These are phyloP conservation scores for Myxozyma melibiosi DNA, from an alignment of 805 yeast species.

Conservation along the genomic window DNA sequence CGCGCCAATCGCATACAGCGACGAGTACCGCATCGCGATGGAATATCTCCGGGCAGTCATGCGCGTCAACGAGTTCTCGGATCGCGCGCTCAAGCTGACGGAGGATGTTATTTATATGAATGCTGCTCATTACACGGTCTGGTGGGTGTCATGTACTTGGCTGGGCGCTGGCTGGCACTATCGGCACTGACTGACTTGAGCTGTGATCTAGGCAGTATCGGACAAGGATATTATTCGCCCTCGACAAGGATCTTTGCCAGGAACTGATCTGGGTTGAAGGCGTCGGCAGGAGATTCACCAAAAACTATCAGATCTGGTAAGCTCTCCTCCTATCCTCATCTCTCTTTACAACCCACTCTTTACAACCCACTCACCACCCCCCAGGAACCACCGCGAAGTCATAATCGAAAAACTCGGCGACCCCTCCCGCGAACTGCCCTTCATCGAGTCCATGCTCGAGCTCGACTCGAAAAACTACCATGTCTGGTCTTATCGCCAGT, in stretches of 20 bases:
- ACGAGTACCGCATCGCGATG: constrained; percentile 66
- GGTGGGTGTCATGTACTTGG: constrained; percentile 50
- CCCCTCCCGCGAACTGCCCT: constrained; percentile 63
- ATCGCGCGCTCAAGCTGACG: constrained; percentile 71
- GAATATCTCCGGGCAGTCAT: constrained; percentile 64
- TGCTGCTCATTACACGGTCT: constrained; percentile 90
- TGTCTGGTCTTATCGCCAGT: constrained; percentile 90
- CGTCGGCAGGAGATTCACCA: constrained; percentile 73
- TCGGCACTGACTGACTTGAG: too few species aligned
- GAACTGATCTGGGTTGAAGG: constrained; percentile 82
- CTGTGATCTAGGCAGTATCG: constrained; percentile 41
- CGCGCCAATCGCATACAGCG: constrained; percentile 58
- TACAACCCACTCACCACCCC: neutral
- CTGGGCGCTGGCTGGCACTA: neutral
- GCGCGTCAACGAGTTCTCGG: constrained; percentile 61
- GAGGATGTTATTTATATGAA: constrained; percentile 62
- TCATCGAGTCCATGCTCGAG: constrained; percentile 66
- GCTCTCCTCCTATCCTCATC: neutral
- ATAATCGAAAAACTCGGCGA: constrained; percentile 23
- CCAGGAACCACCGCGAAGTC: constrained; percentile 72
- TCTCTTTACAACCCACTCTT: neutral
- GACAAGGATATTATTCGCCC: constrained; percentile 37
- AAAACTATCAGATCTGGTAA: constrained; percentile 89
- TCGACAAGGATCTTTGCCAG: constrained; percentile 44
- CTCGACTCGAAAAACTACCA: constrained; percentile 91